A percentile compares a stretch with the other conserved stretches of the same genome.
Conservation (phyloP, 2,329 filamentous ascomycete genomes). For the Cladosporium sp. region DNA sequence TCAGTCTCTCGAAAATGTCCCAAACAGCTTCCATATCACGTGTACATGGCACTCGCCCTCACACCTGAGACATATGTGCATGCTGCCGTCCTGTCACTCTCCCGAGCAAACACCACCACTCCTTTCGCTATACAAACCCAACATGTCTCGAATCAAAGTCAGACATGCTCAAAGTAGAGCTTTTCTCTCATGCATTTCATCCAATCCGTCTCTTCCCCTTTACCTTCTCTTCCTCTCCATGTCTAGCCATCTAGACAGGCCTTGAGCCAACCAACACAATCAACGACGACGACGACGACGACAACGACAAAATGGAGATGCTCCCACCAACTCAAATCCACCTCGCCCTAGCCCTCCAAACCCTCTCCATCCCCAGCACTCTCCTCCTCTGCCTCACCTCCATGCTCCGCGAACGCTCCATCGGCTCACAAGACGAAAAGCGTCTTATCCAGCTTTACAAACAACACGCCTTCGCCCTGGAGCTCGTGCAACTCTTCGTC, state of each 20-base stretch:
- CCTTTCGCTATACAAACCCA: neutral
- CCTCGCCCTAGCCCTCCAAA: neutral
- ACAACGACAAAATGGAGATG: neutral
- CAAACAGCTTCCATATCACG: too few species aligned
- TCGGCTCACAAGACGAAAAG: neutral
- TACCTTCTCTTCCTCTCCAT: neutral
- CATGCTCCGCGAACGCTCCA: conserved; percentile 8
- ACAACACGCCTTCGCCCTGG: conserved; percentile 4
- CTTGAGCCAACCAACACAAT: neutral
- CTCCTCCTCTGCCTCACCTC: conserved; percentile 5
- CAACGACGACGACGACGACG: too few species aligned
- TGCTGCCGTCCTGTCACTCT: conserved; percentile 7
- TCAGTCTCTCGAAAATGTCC: too few species aligned
- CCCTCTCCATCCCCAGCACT: neutral
- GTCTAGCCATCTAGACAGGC: neutral
- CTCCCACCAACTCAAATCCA: neutral
- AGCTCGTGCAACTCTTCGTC: conserved; percentile 3
- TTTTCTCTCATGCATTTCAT: too few species aligned
- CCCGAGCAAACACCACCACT: conserved; percentile 1
- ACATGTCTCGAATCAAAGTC: conserved; percentile 4
- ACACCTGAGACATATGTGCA: conserved; percentile 13
- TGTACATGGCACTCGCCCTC: too few species aligned
- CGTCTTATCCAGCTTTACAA: conserved; percentile 5
- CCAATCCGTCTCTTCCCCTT: neutral
- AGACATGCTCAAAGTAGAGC: conserved; percentile 1